Base-by-base conservation (phyloP, 306 rosid species). In the Phaseolus lunatus region DNA sequence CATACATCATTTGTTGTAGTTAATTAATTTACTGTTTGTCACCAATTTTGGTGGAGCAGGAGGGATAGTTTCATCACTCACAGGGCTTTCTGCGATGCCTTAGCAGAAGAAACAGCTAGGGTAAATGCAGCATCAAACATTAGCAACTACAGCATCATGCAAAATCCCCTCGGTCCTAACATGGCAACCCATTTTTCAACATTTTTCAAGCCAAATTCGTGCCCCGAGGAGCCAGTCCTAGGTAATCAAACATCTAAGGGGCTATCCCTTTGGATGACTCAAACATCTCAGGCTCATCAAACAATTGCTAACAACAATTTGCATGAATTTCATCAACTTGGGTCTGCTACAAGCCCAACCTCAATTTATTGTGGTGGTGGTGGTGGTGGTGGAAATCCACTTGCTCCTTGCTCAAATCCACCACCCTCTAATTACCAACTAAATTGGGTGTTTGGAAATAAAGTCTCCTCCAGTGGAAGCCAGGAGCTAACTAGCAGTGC, bases 61-160 rank as follows among this genome's bases (percentile, higher is more conserved):
- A 84, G 97, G 82, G 98, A 93, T 56, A 93, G 96, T 84, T 93
- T 93, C 88, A 93, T 93, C 56, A 91, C 97, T 54, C 98, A 93
- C 70, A 86, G 98, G 65, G 96, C 96, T 13, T 93, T 93, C 74
- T 93, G 98, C 43, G 98, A 93, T 56, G 98, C 97, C 67, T 89
- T 93, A 23, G 98, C 98, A 15, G 98, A 93, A 89, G 97, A 93
- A 86, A 89, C 98, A 64, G 98, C 98, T 0, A 84, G 96, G 77
- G 84, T 93, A 61, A 93, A 87, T 56, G 96, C 93, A 79, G 86
- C 80, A 20, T 66, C 93, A 64, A 83, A 52, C 86, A 80, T 87
- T 24, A 86, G 31, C 85, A 81, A 83, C 79, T 80, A 88, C 81
- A 90, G 78, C 77, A 79, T 89, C 78, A 87, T 88, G 84, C 88